These are phyloP conservation scores for Paraphaeosphaeria minitans DNA, from an alignment of 2,329 filamentous ascomycete genomes.

Conservation along the genomic window DNA sequence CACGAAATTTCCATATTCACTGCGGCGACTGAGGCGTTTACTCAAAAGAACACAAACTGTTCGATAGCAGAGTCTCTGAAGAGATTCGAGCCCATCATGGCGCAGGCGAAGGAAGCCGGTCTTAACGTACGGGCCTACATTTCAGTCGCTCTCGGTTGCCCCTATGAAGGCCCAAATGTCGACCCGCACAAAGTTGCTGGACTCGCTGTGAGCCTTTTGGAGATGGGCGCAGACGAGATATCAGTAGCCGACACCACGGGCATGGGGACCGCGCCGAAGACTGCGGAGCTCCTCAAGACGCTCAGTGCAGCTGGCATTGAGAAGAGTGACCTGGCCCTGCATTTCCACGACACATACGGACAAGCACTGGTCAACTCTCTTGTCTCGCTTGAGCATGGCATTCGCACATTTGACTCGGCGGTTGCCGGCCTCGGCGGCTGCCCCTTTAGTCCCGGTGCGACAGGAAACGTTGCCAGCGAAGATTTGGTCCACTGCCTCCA, in stretches of 20 bases:
- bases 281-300: conserved; percentile 67
- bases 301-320: conserved; percentile 70
- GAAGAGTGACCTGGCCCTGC: conserved; percentile 74
- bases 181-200: conserved; percentile 65
- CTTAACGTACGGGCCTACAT: conserved; percentile 79
- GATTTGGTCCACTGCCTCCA: conserved; percentile 79
- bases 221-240: conserved; percentile 90
- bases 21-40: conserved; percentile 80
- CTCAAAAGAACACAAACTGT: conserved; percentile 82
- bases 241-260: conserved; percentile 89
- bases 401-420: conserved; percentile 78
- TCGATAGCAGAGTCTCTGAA: conserved; percentile 74
- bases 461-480: conserved; percentile 85
- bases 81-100: conserved; percentile 72
- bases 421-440: conserved; percentile 83
- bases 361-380: conserved; percentile 83
- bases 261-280: conserved; percentile 80
- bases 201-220: conserved; percentile 68
- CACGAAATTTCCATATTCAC: conserved; percentile 80
- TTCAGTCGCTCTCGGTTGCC: conserved; percentile 74
- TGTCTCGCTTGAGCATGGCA: conserved; percentile 75
- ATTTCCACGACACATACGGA: conserved; percentile 89
- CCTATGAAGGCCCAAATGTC: conserved; percentile 70
- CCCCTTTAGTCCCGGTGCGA: conserved; percentile 83
- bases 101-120: conserved; percentile 66